A percentile compares a stretch with the other conserved stretches of the same genome.
Conservation (phyloP, 257 asterid genomes). For the Linderniella brevidens region DNA sequence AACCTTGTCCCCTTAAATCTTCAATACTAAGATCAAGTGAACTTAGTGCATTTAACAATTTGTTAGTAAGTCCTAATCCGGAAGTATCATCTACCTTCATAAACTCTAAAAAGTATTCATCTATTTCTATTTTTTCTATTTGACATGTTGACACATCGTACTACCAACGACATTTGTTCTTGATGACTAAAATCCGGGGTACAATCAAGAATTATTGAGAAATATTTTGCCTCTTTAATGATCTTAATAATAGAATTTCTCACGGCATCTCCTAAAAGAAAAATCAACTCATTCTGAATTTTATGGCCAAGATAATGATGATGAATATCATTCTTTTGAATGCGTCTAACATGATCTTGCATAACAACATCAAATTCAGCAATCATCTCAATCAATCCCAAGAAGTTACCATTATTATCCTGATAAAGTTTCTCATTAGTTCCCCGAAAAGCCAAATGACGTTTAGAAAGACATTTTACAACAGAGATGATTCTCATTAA, state of each 20-base stretch:
- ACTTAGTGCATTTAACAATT: neutral
- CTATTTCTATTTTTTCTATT: neutral
- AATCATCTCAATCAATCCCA: neutral
- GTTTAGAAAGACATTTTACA: neutral
- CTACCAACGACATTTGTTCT: neutral
- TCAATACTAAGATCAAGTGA: neutral
- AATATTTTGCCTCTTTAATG: slow-evolving; percentile 1
- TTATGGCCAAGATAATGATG: neutral
- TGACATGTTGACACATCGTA: neutral
- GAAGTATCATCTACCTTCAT: neutral
- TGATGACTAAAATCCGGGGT: neutral
- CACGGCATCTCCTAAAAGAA: no score
- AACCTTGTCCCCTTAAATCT: no score
- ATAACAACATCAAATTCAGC: neutral
- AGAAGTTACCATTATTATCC: neutral
- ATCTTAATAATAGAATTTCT: neutral
- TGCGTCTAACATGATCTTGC: neutral
- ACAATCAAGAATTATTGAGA: neutral
- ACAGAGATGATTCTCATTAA: neutral
- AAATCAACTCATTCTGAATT: neutral
- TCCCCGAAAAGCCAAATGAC: neutral
- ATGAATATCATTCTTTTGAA: neutral
- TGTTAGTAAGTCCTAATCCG: neutral
- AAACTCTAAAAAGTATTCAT: neutral
- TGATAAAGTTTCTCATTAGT: neutral